Conservation (phyloP, 768 basidiomycete species). For the Auriscalpium vulgare region DNA sequence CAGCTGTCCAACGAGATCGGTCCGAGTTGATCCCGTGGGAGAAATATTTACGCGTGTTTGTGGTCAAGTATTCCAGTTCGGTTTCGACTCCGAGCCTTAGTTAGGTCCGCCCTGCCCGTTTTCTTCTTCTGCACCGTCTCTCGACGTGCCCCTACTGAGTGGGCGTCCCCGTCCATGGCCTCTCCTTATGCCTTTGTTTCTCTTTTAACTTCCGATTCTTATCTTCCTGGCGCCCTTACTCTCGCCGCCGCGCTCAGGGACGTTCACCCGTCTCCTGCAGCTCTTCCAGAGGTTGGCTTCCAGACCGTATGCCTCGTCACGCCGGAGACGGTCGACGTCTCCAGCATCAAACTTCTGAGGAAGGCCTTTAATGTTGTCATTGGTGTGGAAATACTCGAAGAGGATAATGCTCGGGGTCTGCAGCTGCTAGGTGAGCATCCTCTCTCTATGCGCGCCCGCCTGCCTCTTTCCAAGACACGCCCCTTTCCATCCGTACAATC, state of each 20-base stretch:
- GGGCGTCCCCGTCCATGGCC: slow-evolving; percentile 40
- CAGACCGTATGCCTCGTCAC: slow-evolving; percentile 88
- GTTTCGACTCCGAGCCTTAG: background rate
- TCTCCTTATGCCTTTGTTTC: slow-evolving; percentile 78
- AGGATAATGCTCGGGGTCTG: slow-evolving; percentile 57
- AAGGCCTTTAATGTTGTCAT: slow-evolving; percentile 78
- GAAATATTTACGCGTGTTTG: background rate
- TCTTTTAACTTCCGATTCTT: slow-evolving; percentile 84
- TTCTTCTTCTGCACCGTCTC: slow-evolving; percentile 8
- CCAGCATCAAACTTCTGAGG: slow-evolving; percentile 70
- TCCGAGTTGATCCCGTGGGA: background rate
- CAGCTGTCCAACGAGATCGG: background rate
- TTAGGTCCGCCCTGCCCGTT: background rate
- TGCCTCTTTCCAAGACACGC: too few species aligned
- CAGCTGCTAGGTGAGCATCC: slow-evolving; percentile 69
- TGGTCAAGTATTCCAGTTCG: background rate
- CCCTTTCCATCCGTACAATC: too few species aligned
- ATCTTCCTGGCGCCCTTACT: slow-evolving; percentile 88
- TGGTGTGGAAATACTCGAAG: slow-evolving; percentile 84
- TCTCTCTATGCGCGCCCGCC: background rate
- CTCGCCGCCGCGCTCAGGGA: slow-evolving; percentile 80
- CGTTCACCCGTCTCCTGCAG: slow-evolving; percentile 54
- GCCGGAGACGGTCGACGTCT: slow-evolving; percentile 85
- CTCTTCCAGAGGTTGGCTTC: slow-evolving; percentile 57
- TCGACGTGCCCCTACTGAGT: slow-evolving; percentile 13